Percentiles rank a stretch among this genome's conserved stretches.
These are phyloP conservation scores for Malus hybrid DNA, from an alignment of 331 rosid genomes.

Conservation along the genomic window DNA sequence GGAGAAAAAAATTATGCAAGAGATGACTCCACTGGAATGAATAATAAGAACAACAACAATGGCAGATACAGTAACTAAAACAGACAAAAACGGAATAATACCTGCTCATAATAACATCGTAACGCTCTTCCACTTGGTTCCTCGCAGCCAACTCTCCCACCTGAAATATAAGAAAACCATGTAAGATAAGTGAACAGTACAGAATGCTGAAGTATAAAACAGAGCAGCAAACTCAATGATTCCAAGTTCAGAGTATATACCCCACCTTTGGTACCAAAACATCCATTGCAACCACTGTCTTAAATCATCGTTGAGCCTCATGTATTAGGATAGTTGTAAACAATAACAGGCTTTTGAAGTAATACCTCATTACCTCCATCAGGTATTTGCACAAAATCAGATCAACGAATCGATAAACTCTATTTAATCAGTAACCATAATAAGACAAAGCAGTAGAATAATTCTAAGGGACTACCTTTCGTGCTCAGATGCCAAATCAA, in stretches of 20 bases:
- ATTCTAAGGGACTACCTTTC: conserved; percentile 49
- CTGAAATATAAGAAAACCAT: conserved; percentile 27
- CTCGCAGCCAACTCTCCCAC: conserved; percentile 91
- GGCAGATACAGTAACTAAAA: background rate
- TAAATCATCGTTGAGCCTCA: conserved; percentile 84
- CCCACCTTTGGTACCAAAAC: conserved; percentile 91
- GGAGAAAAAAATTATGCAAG: background rate
- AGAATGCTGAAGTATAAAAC: background rate
- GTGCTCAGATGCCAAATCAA: conserved; percentile 63
- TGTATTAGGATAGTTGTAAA: conserved; percentile 90
- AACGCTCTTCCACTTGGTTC: conserved; percentile 85
- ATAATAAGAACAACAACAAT: background rate
- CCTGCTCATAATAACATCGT: conserved; percentile 64
- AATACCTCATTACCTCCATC: conserved; percentile 43
- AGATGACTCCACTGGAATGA: background rate
- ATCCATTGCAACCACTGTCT: conserved; percentile 96
- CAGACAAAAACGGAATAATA: background rate
- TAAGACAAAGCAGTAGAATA: conserved; percentile 2
- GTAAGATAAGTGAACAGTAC: background rate
- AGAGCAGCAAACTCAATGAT: background rate
- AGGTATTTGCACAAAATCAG: conserved; percentile 48
- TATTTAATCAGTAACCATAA: conserved; percentile 1
- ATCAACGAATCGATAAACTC: background rate
- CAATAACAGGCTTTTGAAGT: conserved; percentile 85
- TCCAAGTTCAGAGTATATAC: background rate